phyloP scores from a whole-genome alignment of 1,284 basidiomycete genomes.

The Pterulicium gracile region DNA sequence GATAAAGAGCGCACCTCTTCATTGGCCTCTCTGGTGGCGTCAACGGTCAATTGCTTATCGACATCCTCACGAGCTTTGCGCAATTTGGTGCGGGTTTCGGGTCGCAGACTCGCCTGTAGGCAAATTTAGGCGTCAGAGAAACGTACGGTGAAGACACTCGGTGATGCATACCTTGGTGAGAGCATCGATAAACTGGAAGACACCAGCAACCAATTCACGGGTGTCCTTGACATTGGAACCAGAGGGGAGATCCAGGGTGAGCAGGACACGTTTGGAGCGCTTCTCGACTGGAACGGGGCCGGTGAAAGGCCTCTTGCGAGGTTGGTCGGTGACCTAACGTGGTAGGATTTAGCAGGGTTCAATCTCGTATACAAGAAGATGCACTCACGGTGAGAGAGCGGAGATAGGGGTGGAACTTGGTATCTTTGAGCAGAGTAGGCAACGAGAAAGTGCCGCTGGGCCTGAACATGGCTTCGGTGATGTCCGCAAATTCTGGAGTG shows the following conservation, averaged over 20 bases:
- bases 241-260: constrained; percentile 54
- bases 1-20: constrained; percentile 42
- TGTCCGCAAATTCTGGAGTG: constrained; percentile 60
- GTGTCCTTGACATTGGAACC: constrained; percentile 36
- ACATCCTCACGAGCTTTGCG: constrained; percentile 61
- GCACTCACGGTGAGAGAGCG: constrained; percentile 53
- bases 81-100: constrained; percentile 73
- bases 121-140: no score
- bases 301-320: constrained; percentile 48
- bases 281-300: constrained; percentile 34
- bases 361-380: constrained; percentile 8
- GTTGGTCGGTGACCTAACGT: constrained; percentile 62
- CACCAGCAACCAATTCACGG: constrained; percentile 49
- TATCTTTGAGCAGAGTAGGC: constrained; percentile 46
- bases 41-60: constrained; percentile 56
- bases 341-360: constrained; percentile 4
- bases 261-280: constrained; percentile 61
- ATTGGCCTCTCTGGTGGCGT: constrained; percentile 56
- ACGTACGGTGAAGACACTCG: no score
- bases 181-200: constrained; percentile 68
- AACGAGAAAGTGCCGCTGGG: constrained; percentile 44
- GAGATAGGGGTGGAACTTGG: constrained; percentile 64
- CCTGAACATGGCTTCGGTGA: constrained; percentile 73
- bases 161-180: constrained; percentile 30
- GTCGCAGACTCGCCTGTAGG: constrained; percentile 42